Evolutionary conservation across 2,329 filamentous ascomycete species (phyloP).

Genomic region (Paecilomyces sp.): DNA sequence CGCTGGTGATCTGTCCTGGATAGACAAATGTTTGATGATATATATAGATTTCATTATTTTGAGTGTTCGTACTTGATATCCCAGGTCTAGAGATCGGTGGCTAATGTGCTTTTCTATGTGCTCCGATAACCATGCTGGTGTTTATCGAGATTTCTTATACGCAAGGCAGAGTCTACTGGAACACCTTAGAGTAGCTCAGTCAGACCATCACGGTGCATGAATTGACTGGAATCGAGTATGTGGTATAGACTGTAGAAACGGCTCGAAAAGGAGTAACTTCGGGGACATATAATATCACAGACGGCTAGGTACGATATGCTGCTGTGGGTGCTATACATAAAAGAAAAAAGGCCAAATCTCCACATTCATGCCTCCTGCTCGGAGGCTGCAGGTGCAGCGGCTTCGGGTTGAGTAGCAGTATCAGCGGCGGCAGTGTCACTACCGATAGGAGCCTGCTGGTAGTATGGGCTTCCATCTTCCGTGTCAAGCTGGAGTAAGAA

Average conservation of each 20-base stretch:
- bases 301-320: background rate
- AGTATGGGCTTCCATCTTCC: slow-evolving; percentile 61
- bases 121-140: background rate
- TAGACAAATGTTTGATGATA: background rate
- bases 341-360: background rate
- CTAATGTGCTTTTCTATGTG: background rate
- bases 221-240: background rate
- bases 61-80: background rate
- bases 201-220: background rate
- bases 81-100: background rate
- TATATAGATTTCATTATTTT: background rate
- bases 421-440: slow-evolving; percentile 12
- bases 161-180: background rate
- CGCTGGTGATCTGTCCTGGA: background rate
- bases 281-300: background rate
- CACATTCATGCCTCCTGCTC: slow-evolving; percentile 12
- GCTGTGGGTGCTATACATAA: background rate
- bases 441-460: slow-evolving; percentile 20
- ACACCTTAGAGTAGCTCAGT: background rate
- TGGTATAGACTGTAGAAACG: background rate
- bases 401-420: slow-evolving; percentile 6
- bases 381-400: slow-evolving; percentile 1
- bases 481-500: slow-evolving; percentile 94
- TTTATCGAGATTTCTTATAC: background rate
- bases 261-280: background rate